A percentile compares a stretch with the other conserved stretches of the same genome.
Evolutionary conservation across 2,329 filamentous ascomycete genomes (phyloP).

Genomic region (Sclerotinia nivalis): DNA sequence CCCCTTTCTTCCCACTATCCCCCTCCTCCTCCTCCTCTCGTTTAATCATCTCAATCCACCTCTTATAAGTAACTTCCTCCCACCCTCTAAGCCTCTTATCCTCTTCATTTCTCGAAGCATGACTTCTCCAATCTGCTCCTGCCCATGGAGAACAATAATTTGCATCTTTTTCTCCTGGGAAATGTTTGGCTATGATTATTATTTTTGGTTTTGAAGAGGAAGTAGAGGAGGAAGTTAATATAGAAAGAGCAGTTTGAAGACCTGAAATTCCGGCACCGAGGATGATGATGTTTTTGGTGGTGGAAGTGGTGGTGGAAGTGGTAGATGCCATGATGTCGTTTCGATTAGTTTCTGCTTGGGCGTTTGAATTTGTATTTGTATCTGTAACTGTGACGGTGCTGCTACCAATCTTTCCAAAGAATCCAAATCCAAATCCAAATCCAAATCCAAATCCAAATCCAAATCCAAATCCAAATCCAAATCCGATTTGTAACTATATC

Average conservation of each 20-base stretch:
- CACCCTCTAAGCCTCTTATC: not conserved
- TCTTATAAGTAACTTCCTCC: not conserved
- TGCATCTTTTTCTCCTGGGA: not conserved
- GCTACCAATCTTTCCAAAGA: no score
- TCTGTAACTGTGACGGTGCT: no score
- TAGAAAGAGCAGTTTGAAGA: conserved; percentile 43
- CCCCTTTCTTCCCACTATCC: not conserved
- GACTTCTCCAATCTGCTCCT: conserved; percentile 2
- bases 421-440: no score
- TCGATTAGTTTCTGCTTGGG: no score
- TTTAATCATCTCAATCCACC: no score
- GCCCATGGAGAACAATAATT: conserved; percentile 2
- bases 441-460: no score
- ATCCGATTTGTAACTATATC: no score
- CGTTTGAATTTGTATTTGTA: no score
- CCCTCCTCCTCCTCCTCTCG: no score
- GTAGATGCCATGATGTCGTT: no score
- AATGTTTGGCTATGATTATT: not conserved
- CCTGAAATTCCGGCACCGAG: conserved; percentile 49
- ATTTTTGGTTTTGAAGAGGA: not conserved
- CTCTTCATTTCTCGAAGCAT: not conserved
- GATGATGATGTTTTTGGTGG: conserved; percentile 30
- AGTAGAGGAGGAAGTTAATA: not conserved
- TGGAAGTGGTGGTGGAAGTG: no score
- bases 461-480: no score